Evolutionary conservation across 2,329 filamentous ascomycete species (phyloP).

Genomic region (Calonectria pseudoreteaudii): DNA sequence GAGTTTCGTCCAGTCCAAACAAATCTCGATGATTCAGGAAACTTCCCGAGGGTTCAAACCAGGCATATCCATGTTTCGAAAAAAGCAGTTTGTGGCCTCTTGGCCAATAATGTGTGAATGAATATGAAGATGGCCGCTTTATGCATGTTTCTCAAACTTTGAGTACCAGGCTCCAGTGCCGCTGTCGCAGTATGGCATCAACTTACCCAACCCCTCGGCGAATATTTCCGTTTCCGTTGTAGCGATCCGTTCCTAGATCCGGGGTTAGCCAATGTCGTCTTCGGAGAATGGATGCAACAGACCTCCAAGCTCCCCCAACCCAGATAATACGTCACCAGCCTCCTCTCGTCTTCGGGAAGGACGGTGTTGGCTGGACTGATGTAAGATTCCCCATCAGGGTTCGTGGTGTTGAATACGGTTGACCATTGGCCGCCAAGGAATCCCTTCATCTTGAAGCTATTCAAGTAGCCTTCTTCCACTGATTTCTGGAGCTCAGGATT

Average conservation of each 20-base stretch:
- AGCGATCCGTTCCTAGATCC: not conserved
- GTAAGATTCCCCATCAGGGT: not conserved
- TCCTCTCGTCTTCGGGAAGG: not conserved
- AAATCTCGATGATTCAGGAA: not conserved
- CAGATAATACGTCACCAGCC: not conserved
- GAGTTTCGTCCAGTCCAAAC: not conserved
- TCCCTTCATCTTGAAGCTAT: not conserved
- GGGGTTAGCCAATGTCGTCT: not conserved
- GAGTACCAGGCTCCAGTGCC: conserved; percentile 1
- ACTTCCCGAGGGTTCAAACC: not conserved
- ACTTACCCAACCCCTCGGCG: not conserved
- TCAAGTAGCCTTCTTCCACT: not conserved
- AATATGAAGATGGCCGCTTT: not conserved
- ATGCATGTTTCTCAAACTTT: not conserved
- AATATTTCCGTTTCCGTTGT: not conserved
- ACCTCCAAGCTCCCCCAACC: not conserved
- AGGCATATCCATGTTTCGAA: not conserved
- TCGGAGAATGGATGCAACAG: not conserved
- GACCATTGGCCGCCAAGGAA: not conserved
- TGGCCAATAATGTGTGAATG: not conserved
- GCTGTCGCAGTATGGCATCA: not conserved
- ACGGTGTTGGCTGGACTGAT: not conserved
- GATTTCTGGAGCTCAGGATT: not conserved
- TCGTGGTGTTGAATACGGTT: not conserved
- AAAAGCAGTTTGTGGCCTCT: not conserved